Conservation (phyloP, 2,329 filamentous ascomycete species). For the Talaromyces funiculosus region DNA sequence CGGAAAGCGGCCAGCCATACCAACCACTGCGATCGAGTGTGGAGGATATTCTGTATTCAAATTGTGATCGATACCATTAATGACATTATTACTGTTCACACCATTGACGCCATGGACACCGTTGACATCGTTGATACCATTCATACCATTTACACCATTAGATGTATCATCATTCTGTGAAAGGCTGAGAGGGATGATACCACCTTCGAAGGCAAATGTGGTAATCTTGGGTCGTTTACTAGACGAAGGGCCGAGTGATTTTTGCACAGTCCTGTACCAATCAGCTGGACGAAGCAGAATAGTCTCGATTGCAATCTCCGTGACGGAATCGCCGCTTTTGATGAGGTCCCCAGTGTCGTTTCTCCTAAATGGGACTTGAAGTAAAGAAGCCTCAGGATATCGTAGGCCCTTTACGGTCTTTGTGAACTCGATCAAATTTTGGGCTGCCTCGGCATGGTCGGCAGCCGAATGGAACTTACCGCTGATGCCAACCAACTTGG, state of each 20-base stretch:
- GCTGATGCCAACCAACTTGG: background rate
- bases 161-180: background rate
- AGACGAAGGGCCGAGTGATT: background rate
- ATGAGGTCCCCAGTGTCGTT: slow-evolving; percentile 5
- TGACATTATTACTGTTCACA: background rate
- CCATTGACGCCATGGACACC: background rate
- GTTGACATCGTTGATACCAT: no score
- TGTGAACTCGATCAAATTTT: slow-evolving; percentile 3
- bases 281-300: background rate
- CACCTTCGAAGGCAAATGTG: slow-evolving; percentile 7
- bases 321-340: background rate
- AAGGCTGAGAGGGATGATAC: slow-evolving; percentile 5
- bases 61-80: background rate
- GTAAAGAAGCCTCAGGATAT: background rate
- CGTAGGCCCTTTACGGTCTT: slow-evolving; percentile 5
- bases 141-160: background rate
- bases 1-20: slow-evolving; percentile 28
- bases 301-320: slow-evolving; percentile 7
- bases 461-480: slow-evolving; percentile 5
- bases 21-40: slow-evolving; percentile 29
- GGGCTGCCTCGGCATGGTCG: background rate
- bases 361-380: background rate
- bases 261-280: slow-evolving; percentile 9
- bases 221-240: background rate
- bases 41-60: slow-evolving; percentile 5